These are phyloP conservation scores for Fusarium humuli DNA, from an alignment of 2,329 filamentous ascomycete species.

Conservation along the genomic window DNA sequence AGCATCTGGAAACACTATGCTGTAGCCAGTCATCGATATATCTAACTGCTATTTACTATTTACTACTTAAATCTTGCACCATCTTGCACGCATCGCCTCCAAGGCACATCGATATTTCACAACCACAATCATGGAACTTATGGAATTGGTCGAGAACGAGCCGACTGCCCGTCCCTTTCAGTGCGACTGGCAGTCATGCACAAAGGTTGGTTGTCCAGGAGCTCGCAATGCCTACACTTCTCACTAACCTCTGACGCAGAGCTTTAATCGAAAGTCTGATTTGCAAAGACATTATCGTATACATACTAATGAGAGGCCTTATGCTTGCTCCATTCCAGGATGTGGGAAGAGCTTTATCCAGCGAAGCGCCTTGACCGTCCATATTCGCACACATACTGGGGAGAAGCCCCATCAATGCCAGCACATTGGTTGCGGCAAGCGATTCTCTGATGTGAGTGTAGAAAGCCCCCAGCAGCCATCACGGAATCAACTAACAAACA, in stretches of 20 bases:
- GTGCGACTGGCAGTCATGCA: slow-evolving; percentile 72
- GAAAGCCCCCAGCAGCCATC: neutral
- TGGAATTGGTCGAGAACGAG: slow-evolving; percentile 74
- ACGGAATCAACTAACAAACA: slow-evolving; percentile 18
- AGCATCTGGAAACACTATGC: slow-evolving; percentile 25
- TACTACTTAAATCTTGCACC: neutral
- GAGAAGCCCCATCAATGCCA: slow-evolving; percentile 79
- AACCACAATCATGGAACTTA: slow-evolving; percentile 64
- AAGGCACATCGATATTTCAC: slow-evolving; percentile 3
- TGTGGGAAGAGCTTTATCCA: slow-evolving; percentile 80
- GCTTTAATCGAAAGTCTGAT: slow-evolving; percentile 79
- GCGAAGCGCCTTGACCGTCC: slow-evolving; percentile 75
- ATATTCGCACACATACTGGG: slow-evolving; percentile 76
- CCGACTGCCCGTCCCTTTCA: slow-evolving; percentile 71
- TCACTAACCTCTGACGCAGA: slow-evolving; percentile 56
- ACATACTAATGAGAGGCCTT: slow-evolving; percentile 77
- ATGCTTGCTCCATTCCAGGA: slow-evolving; percentile 68
- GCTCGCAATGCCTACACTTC: neutral
- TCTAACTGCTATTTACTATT: slow-evolving; percentile 1
- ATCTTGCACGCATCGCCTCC: slow-evolving; percentile 1
- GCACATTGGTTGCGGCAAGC: slow-evolving; percentile 73
- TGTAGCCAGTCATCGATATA: slow-evolving; percentile 21
- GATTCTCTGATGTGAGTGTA: slow-evolving; percentile 74
- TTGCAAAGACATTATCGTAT: slow-evolving; percentile 77
- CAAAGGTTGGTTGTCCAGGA: slow-evolving; percentile 62